Evolutionary conservation across 1,284 basidiomycete genomes (phyloP).

Genomic region (Trichosporon asahii): DNA sequence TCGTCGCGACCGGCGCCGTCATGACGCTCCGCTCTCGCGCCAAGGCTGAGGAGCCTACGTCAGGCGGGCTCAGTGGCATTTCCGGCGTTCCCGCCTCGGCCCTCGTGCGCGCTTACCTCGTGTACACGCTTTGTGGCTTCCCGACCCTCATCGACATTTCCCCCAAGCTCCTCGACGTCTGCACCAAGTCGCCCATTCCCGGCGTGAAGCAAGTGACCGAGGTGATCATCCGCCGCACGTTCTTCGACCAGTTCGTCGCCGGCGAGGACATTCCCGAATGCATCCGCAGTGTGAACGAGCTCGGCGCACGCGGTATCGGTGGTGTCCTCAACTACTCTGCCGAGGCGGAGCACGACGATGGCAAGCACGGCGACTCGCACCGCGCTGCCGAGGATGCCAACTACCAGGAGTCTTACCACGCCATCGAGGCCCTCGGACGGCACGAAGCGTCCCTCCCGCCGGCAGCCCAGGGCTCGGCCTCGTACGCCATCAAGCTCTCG

Average conservation of each 20-base stretch:
- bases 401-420: constrained; percentile 57
- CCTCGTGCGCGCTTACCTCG: constrained; percentile 68
- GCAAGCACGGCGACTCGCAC: constrained; percentile 10
- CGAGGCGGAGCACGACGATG: constrained; percentile 64
- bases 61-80: constrained; percentile 12
- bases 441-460: constrained; percentile 61
- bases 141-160: constrained; percentile 73
- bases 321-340: constrained; percentile 80
- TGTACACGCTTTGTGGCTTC: constrained; percentile 75
- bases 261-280: constrained; percentile 73
- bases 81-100: constrained; percentile 33
- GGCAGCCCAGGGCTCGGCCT: constrained; percentile 58
- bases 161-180: constrained; percentile 63
- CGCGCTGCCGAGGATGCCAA: constrained; percentile 15
- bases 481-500: constrained; percentile 73
- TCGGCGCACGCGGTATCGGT: constrained; percentile 69
- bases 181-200: constrained; percentile 61
- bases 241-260: constrained; percentile 81
- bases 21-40: constrained; percentile 7
- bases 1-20: constrained; percentile 10
- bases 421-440: constrained; percentile 70
- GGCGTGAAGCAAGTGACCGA: constrained; percentile 66
- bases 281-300: constrained; percentile 61
- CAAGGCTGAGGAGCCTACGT: constrained; percentile 12
- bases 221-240: constrained; percentile 70